These are phyloP conservation scores for Aspergillus mulundensis DNA, from an alignment of 495 filamentous ascomycete genomes.

Conservation along the genomic window DNA sequence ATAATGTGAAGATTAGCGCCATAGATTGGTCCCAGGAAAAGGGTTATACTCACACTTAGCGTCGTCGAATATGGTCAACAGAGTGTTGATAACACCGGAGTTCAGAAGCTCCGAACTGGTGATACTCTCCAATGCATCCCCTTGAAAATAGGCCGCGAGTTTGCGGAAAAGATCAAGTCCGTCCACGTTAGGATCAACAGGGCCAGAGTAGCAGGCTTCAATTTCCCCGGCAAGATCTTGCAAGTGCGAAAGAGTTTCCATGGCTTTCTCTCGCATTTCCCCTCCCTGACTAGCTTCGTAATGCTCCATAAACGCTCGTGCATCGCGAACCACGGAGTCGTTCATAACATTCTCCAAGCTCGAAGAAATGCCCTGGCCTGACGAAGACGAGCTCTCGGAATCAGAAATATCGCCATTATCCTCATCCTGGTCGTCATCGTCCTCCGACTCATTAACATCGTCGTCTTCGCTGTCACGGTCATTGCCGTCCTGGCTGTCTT, in stretches of 20 bases:
- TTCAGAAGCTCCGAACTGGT: conserved; percentile 95
- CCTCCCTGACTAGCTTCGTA: conserved; percentile 75
- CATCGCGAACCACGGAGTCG: conserved; percentile 67
- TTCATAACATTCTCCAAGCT: conserved; percentile 61
- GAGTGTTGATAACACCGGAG: conserved; percentile 78
- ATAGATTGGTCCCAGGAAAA: background rate
- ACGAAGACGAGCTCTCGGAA: conserved; percentile 60
- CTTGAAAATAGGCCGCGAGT: conserved; percentile 84
- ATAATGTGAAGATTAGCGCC: background rate
- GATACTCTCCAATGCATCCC: conserved; percentile 82
- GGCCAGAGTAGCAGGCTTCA: conserved; percentile 54
- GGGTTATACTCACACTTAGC: conserved; percentile 32
- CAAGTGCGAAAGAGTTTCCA: conserved; percentile 67
- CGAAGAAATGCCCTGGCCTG: conserved; percentile 36
- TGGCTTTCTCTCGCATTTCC: conserved; percentile 71
- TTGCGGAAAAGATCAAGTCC: conserved; percentile 64
- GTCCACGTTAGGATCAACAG: conserved; percentile 44
- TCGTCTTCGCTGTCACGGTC: conserved; percentile 52
- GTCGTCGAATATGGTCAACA: conserved; percentile 79
- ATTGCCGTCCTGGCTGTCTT: conserved; percentile 52
- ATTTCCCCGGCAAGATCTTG: conserved; percentile 67
- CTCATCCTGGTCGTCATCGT: conserved; percentile 61
- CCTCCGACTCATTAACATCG: conserved; percentile 49
- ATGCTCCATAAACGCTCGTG: conserved; percentile 74
- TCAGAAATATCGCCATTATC: conserved; percentile 60